Evolutionary conservation across 2,329 filamentous ascomycete species (phyloP), one percentile per base, ranked within the genome.

Genomic region (Thelonectria blattea): DNA sequence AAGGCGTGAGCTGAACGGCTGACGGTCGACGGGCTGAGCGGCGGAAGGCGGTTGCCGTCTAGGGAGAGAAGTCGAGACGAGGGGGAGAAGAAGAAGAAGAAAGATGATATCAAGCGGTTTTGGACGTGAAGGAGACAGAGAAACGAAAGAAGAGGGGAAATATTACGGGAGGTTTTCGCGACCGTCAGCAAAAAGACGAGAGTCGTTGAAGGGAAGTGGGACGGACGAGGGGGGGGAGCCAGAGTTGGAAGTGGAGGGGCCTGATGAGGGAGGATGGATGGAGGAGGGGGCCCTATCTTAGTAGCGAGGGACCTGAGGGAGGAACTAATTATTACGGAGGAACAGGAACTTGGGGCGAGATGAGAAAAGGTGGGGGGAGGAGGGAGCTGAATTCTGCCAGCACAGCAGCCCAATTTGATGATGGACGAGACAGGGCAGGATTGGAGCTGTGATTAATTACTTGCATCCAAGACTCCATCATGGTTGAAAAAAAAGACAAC

Each of bases 171-270:
- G 34, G 39, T n/a, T 41, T n/a, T 43, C 34, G 53, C 54, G 54
- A 51, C 46, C 30, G 47, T 56, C 54, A 56, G 54, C 54, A 56
- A 56, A 43, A 56, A 49, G 52, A 54, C 47, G 42, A 27, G 37
- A 49, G 46, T 22, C 54, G 17, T 47, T 46, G 43, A 47, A 27
- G 48, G 22, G 20, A 22, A 27, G 22, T 47, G 22, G 45, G 42
- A 22, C 17, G 42, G 42, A 45, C 42, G 42, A 14, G 15, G 34
- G 34, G 34, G 34, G 12, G 18, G 18, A 22, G 17, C 4, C 6
- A 20, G 42, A 3, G 42, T 7, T 45, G 41, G 34, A 43, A 56
- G 39, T 46, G 30, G 54, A 51, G 34, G 53, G 53, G 53, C 20
- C 22, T 46, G 17, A 9, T 12, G 42, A 14, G 18, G 41, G n/a